Evolutionary conservation across 2,329 filamentous ascomycete genomes (phyloP), one percentile per base, ranked within the genome.

Genomic region (Sordariomycetes sp.): DNA sequence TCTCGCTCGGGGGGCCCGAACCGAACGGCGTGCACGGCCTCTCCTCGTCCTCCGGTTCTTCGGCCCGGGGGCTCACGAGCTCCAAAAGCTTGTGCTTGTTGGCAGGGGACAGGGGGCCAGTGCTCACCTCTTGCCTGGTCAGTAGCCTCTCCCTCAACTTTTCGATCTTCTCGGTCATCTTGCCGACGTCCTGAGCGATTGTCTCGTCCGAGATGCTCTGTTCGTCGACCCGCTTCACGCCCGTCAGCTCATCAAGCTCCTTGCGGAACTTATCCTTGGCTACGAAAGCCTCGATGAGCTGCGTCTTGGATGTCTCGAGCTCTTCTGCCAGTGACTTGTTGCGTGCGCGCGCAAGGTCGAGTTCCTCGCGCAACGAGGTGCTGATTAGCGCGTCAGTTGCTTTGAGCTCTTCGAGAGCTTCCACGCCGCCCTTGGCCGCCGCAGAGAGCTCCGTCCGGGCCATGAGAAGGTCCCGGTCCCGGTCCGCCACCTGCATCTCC

Each of bases 241-340:
- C 62, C 61, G 65, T 68, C 37, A 70, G 66, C 55, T 76, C 74
- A 62, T 81, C 79, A 40, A 77, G 70, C 59, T 81, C 75, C 67
- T 80, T 80, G 58, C 79, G 76, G 58, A 84, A 72, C 67, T 79
- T 79, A 60, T 86, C 82, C 67, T 85, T 85, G 61, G 79, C 76
- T 53, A 86, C 73, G 20, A 86, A 73, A 52, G 80, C 78, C 48
- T 82, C 76, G 62, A 86, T 76, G 25, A 86, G 75, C 65, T 86
- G 82, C 53, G 76, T 76, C 69, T 83, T 81, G 65, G 82, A 77
- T 60, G 78, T 74, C 57, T 85, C 80, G 55, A 76, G 73, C 66
- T 85, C 81, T 58, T 75, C 71, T 60, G 71, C 73, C 55, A 79
- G 69, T 58, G 73, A 69, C 59, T 75, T 76, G 61, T 78, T 72